phyloP scores from a whole-genome alignment of 75 land plant genomes.

The Pinus tabuliformis region DNA sequence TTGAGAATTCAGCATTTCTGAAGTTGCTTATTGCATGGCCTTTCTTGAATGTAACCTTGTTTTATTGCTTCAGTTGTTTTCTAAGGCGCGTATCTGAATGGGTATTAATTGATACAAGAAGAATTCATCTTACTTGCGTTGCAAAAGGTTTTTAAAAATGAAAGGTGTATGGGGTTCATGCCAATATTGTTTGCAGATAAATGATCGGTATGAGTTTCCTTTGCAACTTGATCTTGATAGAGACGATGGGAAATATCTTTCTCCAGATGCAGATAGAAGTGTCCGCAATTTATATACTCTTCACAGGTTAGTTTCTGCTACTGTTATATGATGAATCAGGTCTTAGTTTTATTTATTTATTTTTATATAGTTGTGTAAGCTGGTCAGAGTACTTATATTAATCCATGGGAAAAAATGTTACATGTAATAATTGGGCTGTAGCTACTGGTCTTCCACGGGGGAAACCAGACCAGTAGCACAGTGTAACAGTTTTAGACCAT shows the following conservation, averaged over 20 bases:
- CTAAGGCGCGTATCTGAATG: background rate
- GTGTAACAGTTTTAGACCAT: too few species aligned
- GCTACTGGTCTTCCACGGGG: too few species aligned
- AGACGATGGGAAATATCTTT: constrained; percentile 67
- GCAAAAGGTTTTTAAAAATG: background rate
- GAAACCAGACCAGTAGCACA: too few species aligned
- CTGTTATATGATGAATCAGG: too few species aligned
- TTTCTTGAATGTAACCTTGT: background rate
- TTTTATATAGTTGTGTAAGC: too few species aligned
- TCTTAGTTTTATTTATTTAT: too few species aligned
- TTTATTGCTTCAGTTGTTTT: background rate
- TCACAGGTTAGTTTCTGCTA: constrained; percentile 43
- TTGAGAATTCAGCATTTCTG: too few species aligned
- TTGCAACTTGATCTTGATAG: constrained; percentile 71
- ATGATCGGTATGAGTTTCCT: constrained; percentile 50
- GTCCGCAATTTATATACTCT: constrained; percentile 77
- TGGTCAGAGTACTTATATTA: too few species aligned
- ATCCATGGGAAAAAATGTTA: too few species aligned
- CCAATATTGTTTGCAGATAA: constrained; percentile 12
- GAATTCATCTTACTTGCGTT: background rate
- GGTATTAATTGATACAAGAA: background rate
- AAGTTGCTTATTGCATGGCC: background rate
- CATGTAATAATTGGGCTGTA: too few species aligned
- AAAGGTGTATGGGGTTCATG: background rate
- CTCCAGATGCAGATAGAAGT: constrained; percentile 78